Conservation (phyloP, 2,329 filamentous ascomycete genomes). For the Penicillium sp. region DNA sequence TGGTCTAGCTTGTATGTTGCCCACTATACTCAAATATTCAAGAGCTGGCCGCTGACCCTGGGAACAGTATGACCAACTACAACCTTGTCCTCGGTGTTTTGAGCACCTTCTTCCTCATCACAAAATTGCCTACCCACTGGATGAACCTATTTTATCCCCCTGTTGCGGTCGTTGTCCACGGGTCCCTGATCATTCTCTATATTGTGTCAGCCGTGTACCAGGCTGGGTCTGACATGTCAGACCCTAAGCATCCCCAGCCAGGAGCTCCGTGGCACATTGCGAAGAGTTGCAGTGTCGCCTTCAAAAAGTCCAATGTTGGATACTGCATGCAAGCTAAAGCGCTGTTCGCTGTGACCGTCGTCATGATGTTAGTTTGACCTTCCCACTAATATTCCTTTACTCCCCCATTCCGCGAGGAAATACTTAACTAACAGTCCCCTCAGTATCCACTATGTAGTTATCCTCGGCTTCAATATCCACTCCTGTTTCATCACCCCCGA, state of each 20-base stretch:
- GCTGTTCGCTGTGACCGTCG: constrained; percentile 56
- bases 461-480: constrained; percentile 50
- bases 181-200: constrained; percentile 53
- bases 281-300: constrained; percentile 58
- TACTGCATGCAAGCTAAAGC: constrained; percentile 64
- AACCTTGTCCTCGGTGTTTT: constrained; percentile 63
- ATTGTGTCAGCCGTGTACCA: constrained; percentile 57
- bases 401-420: not conserved
- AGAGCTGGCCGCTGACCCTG: not conserved
- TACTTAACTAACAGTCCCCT: constrained; percentile 11
- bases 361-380: constrained; percentile 50
- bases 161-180: constrained; percentile 54
- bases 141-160: constrained; percentile 59
- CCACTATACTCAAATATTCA: not conserved
- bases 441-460: constrained; percentile 53
- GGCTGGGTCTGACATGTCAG: constrained; percentile 58
- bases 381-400: not conserved
- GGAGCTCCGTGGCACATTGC: constrained; percentile 65
- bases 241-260: constrained; percentile 53
- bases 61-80: constrained; percentile 57
- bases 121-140: constrained; percentile 58
- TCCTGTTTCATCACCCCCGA: constrained; percentile 48
- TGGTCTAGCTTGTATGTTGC: constrained; percentile 61
- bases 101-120: constrained; percentile 60
- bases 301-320: constrained; percentile 44